Evolutionary conservation across 192 early-diverging fungal genomes (phyloP).

Genomic region (Entomortierella parvispora): DNA sequence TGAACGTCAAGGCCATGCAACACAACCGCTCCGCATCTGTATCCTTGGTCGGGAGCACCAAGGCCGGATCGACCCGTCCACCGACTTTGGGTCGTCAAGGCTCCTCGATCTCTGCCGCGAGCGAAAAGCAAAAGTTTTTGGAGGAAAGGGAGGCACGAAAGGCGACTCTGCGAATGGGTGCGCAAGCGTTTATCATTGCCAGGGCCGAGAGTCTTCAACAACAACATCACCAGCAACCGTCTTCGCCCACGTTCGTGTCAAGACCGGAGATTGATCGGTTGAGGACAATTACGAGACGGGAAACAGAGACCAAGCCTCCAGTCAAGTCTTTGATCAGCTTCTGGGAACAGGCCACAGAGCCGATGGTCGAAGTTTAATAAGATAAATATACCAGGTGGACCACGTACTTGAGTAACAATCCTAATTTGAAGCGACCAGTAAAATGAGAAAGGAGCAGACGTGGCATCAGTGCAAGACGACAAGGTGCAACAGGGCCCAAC

Average conservation of each 20-base stretch:
- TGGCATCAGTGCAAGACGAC: too few relatives aligned
- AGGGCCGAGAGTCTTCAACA: slow-evolving; percentile 24
- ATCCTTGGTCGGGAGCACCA: background rate
- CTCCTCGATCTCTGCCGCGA: background rate
- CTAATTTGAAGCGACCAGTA: too few relatives aligned
- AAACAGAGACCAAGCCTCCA: slow-evolving; percentile 23
- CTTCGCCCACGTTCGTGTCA: slow-evolving; percentile 11
- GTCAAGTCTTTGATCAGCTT: slow-evolving; percentile 47
- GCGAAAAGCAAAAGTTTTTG: slow-evolving; percentile 12
- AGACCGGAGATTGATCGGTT: slow-evolving; percentile 46
- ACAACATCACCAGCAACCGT: background rate
- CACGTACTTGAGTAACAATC: too few relatives aligned
- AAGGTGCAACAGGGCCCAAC: too few relatives aligned
- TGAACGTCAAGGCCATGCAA: slow-evolving; percentile 3
- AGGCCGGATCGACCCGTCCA: background rate
- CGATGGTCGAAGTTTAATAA: slow-evolving; percentile 18
- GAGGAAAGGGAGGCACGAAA: slow-evolving; percentile 24
- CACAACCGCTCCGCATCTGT: background rate
- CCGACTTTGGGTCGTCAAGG: background rate
- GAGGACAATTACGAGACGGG: slow-evolving; percentile 31
- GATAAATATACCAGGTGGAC: too few relatives aligned
- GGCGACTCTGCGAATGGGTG: slow-evolving; percentile 21
- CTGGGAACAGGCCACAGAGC: slow-evolving; percentile 31
- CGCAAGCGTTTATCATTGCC: slow-evolving; percentile 20
- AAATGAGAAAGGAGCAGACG: too few relatives aligned